These are phyloP conservation scores for Fraxinus platypoda DNA, from an alignment of 305 asterid genomes.

Conservation along the genomic window DNA sequence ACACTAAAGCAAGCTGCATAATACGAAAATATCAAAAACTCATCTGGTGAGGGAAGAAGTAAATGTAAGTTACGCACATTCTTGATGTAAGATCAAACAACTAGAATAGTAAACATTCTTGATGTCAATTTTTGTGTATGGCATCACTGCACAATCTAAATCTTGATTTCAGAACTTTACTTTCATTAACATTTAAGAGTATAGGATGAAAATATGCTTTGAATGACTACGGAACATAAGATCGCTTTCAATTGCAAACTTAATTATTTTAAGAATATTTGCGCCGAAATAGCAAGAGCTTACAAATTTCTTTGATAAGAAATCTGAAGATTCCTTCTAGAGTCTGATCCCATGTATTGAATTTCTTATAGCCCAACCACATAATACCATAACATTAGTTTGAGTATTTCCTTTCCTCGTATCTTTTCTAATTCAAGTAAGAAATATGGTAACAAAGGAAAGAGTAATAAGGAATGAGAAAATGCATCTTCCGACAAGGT, in stretches of 20 bases:
- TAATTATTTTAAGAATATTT: not conserved
- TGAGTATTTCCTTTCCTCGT: not conserved
- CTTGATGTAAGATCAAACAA: not conserved
- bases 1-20: slow-evolving; percentile 87
- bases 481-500: not conserved
- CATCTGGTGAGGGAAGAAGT: not conserved
- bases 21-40: slow-evolving; percentile 18
- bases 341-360: not conserved
- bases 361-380: not conserved
- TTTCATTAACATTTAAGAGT: not conserved
- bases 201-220: not conserved
- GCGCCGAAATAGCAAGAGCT: not conserved
- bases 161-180: not conserved
- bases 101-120: not conserved
- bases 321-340: not conserved
- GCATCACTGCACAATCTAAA: not conserved
- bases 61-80: not conserved
- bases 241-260: not conserved
- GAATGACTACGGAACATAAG: not conserved
- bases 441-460: not conserved
- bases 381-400: not conserved
- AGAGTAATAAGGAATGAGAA: not conserved
- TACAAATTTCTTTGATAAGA: not conserved
- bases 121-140: not conserved
- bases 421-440: not conserved